phyloP scores from a whole-genome alignment of 305 asterid species.

The Lippia alba region DNA sequence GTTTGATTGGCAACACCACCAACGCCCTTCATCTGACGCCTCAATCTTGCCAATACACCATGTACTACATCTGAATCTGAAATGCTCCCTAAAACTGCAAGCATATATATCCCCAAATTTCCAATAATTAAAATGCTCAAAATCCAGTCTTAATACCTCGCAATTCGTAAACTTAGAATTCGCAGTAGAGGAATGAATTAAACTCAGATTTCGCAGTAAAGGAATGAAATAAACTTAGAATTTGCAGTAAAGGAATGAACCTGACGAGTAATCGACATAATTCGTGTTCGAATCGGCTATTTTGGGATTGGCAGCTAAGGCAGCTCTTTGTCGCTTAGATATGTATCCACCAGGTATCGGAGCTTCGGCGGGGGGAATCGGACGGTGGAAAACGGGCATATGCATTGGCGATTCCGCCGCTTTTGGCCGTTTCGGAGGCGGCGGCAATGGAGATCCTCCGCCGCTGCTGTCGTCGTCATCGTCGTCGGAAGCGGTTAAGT shows the following conservation, averaged over 20 bases:
- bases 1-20: conserved; percentile 35
- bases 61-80: conserved; percentile 63
- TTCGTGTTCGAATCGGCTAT: conserved; percentile 27
- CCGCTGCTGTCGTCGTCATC: conserved; percentile 43
- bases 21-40: conserved; percentile 45
- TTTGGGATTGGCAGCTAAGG: conserved; percentile 41
- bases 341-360: conserved; percentile 80
- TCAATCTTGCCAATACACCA: conserved; percentile 51
- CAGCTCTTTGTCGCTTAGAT: conserved; percentile 83
- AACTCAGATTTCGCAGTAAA: not conserved
- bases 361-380: conserved; percentile 43
- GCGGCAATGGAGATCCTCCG: conserved; percentile 34
- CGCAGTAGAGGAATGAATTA: no score
- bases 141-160: not conserved
- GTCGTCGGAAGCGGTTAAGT: conserved; percentile 63
- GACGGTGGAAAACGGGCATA: conserved; percentile 28
- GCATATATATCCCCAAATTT: not conserved
- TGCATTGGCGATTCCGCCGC: conserved; percentile 23
- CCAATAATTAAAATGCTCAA: not conserved
- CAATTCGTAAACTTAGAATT: not conserved
- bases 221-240: not conserved
- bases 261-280: conserved; percentile 42
- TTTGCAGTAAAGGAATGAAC: conserved; percentile 34
- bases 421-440: conserved; percentile 53
- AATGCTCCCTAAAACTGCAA: conserved; percentile 62